phyloP scores from a whole-genome alignment of 176 grass and related monocot species.

The Bothriochloa decipiens region DNA sequence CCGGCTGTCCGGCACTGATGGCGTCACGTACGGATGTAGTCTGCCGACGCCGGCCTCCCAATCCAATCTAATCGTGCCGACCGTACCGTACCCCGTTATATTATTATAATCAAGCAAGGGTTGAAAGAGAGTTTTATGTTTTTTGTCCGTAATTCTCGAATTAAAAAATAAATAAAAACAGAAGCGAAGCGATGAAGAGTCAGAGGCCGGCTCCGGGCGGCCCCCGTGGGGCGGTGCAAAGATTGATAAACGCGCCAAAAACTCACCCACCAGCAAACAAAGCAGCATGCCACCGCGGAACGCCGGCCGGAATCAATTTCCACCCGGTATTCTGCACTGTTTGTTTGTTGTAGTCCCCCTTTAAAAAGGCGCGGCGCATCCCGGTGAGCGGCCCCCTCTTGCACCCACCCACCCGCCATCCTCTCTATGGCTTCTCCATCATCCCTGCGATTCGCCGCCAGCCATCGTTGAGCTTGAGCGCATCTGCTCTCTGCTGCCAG shows the following conservation, averaged over 20 bases:
- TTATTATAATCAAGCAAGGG: not conserved
- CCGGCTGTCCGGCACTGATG: not conserved
- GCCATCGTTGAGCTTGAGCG: not conserved
- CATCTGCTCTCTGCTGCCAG: not conserved
- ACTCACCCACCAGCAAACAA: not conserved
- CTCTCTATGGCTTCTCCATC: not conserved
- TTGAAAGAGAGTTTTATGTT: not conserved
- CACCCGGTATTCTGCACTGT: not conserved
- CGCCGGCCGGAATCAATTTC: not conserved
- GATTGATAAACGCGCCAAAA: not conserved
- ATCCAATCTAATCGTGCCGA: not conserved
- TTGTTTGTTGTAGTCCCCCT: not conserved
- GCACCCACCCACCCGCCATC: too few species aligned
- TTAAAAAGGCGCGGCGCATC: conserved; percentile 24
- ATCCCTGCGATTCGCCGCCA: not conserved
- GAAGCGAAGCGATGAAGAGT: not conserved
- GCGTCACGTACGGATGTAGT: not conserved
- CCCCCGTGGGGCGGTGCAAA: not conserved
- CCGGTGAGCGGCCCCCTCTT: too few species aligned
- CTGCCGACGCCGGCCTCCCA: not conserved
- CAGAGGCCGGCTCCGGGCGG: not conserved
- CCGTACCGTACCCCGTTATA: not conserved
- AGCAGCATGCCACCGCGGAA: not conserved
- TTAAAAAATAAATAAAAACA: not conserved
- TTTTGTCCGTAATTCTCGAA: not conserved